A percentile compares a stretch with the other conserved stretches of the same genome.
These are phyloP conservation scores for Podaxis sp. DNA, from an alignment of 768 basidiomycete species.

Conservation along the genomic window DNA sequence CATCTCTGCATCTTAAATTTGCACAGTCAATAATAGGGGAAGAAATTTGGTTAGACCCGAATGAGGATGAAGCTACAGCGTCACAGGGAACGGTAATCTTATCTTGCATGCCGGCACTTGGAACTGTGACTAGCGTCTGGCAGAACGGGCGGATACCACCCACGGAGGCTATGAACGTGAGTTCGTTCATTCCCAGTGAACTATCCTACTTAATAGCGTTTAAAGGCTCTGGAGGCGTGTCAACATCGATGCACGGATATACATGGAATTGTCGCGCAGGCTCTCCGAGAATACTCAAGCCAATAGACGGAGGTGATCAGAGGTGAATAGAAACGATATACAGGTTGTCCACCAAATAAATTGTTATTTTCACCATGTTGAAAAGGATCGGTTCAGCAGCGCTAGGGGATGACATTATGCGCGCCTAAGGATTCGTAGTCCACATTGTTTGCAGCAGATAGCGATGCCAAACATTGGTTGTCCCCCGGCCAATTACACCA, in stretches of 20 bases:
- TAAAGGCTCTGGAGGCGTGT: slow-evolving; percentile 69
- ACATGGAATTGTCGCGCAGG: slow-evolving; percentile 72
- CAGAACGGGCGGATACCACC: slow-evolving; percentile 70
- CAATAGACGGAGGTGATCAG: not conserved
- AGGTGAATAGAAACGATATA: not conserved
- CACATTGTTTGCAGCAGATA: not conserved
- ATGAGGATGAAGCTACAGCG: slow-evolving; percentile 56
- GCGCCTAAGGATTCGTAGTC: not conserved
- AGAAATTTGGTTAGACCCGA: slow-evolving; percentile 81
- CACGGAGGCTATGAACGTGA: slow-evolving; percentile 55
- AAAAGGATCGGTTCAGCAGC: too few species aligned
- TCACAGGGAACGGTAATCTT: slow-evolving; percentile 73
- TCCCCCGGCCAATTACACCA: not conserved
- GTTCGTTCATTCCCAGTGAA: slow-evolving; percentile 23
- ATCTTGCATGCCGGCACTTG: slow-evolving; percentile 87
- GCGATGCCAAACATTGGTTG: slow-evolving; percentile 4
- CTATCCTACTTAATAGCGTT: not conserved
- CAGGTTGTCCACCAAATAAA: not conserved
- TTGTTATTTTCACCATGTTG: not conserved
- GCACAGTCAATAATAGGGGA: slow-evolving; percentile 55
- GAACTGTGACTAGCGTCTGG: slow-evolving; percentile 83
- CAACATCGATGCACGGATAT: slow-evolving; percentile 72
- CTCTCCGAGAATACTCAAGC: slow-evolving; percentile 45
- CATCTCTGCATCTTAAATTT: slow-evolving; percentile 8
- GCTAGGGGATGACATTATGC: too few species aligned